Percentiles rank a stretch among this genome's conserved stretches.
Conservation (phyloP, 2,329 filamentous ascomycete genomes). For the Ophiostoma pallidulum region DNA sequence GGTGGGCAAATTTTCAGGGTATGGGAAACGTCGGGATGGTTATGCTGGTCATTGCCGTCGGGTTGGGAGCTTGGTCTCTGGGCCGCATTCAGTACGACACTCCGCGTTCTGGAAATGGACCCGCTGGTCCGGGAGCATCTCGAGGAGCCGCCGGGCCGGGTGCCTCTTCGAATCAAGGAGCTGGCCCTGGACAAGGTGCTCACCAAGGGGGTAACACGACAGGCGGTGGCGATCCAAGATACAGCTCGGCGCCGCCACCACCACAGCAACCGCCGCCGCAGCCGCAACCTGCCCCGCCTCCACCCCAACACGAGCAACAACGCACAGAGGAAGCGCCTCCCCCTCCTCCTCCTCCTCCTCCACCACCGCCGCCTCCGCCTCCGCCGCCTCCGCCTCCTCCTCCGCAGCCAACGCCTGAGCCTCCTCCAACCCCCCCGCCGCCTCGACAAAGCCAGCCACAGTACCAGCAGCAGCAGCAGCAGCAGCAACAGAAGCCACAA, state of each 20-base stretch:
- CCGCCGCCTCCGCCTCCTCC: not conserved
- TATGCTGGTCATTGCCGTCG: conserved; percentile 62
- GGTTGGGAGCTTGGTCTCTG: conserved; percentile 67
- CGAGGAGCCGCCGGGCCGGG: conserved; percentile 15
- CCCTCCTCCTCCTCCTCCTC: not conserved
- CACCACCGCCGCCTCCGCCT: not conserved
- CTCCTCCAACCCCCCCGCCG: conserved; percentile 5
- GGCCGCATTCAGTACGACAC: conserved; percentile 53
- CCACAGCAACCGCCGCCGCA: not conserved
- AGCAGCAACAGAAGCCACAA: not conserved
- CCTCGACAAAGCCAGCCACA: conserved; percentile 9
- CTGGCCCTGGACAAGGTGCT: conserved; percentile 17
- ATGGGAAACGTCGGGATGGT: conserved; percentile 65
- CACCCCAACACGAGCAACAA: not conserved
- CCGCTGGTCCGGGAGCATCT: conserved; percentile 2
- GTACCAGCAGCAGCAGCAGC: not conserved
- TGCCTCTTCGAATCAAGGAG: conserved; percentile 16
- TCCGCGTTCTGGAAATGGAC: conserved; percentile 7
- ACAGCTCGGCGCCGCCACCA: conserved; percentile 11
- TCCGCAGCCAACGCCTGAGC: conserved; percentile 4
- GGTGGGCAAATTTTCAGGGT: conserved; percentile 61
- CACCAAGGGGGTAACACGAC: not conserved
- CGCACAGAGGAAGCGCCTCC: not conserved
- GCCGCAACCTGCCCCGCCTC: not conserved
- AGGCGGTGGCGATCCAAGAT: conserved; percentile 21